Conservation (phyloP, 2,329 filamentous ascomycete genomes). For the Pseudogymnoascus sp. region DNA sequence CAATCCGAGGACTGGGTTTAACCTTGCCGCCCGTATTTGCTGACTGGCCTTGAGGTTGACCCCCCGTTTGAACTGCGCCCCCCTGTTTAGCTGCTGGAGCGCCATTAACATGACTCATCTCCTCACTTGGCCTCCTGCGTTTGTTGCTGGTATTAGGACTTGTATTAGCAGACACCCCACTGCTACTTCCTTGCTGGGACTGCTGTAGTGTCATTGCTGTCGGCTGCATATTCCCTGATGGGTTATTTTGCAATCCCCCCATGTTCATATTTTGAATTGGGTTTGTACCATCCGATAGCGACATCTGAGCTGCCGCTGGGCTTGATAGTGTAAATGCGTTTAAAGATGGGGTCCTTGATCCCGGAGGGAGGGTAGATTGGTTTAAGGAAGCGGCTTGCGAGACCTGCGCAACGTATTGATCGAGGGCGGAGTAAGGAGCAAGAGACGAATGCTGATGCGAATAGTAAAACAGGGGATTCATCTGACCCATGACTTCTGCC, state of each 20-base stretch:
- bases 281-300: slow-evolving; percentile 46
- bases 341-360: not conserved
- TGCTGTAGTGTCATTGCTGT: slow-evolving; percentile 59
- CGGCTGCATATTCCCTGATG: slow-evolving; percentile 53
- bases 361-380: not conserved
- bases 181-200: slow-evolving; percentile 59
- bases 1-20: slow-evolving; percentile 33
- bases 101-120: slow-evolving; percentile 26
- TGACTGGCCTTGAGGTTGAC: slow-evolving; percentile 9
- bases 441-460: slow-evolving; percentile 46
- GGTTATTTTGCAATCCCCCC: slow-evolving; percentile 19
- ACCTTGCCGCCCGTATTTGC: slow-evolving; percentile 18
- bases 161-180: slow-evolving; percentile 59
- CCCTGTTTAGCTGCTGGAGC: slow-evolving; percentile 14
- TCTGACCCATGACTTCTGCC: slow-evolving; percentile 58
- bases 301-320: slow-evolving; percentile 50
- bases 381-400: slow-evolving; percentile 22
- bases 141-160: slow-evolving; percentile 32
- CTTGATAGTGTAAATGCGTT: slow-evolving; percentile 28
- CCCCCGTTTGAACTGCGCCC: slow-evolving; percentile 24
- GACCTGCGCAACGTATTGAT: slow-evolving; percentile 48
- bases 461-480: slow-evolving; percentile 55
- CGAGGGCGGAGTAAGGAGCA: slow-evolving; percentile 49
- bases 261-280: slow-evolving; percentile 51
- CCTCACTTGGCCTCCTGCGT: slow-evolving; percentile 32